These are phyloP conservation scores for Teunomyces barrocoloradensis DNA, from an alignment of 805 yeast genomes.

Conservation along the genomic window DNA sequence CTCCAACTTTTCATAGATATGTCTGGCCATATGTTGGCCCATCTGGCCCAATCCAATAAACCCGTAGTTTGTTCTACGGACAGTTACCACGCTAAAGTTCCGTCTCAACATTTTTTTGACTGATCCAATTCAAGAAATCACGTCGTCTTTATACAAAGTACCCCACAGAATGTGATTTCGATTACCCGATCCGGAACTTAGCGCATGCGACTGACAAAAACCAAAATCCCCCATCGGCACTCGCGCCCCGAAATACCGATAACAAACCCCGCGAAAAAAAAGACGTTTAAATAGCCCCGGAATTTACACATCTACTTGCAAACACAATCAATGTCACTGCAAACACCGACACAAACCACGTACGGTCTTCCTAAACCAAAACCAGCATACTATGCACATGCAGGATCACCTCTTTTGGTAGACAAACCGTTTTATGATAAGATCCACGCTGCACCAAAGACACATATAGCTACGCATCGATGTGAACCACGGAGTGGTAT, in stretches of 20 bases:
- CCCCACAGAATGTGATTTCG: background rate
- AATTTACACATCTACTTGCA: background rate
- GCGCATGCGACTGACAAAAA: background rate
- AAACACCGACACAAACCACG: constrained; percentile 30
- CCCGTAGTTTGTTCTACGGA: constrained; percentile 34
- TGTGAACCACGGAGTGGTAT: constrained; percentile 57
- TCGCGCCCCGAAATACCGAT: background rate
- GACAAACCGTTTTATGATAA: constrained; percentile 45
- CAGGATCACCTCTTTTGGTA: constrained; percentile 52
- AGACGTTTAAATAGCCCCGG: background rate
- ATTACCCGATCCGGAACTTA: background rate
- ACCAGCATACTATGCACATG: constrained; percentile 57
- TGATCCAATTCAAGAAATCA: too few relatives aligned
- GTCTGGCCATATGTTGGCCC: constrained; percentile 57
- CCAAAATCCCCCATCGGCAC: background rate
- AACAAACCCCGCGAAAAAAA: background rate
- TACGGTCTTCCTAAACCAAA: constrained; percentile 43
- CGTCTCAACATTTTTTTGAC: background rate
- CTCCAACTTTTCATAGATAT: constrained; percentile 39
- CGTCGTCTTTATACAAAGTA: background rate
- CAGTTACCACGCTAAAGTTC: constrained; percentile 6
- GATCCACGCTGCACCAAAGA: constrained; percentile 44
- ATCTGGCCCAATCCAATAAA: constrained; percentile 57
- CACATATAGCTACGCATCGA: constrained; percentile 38
- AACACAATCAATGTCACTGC: constrained; percentile 21